These are phyloP conservation scores for Diaporthe sp. DNA, from an alignment of 2,329 filamentous ascomycete species.

Conservation along the genomic window DNA sequence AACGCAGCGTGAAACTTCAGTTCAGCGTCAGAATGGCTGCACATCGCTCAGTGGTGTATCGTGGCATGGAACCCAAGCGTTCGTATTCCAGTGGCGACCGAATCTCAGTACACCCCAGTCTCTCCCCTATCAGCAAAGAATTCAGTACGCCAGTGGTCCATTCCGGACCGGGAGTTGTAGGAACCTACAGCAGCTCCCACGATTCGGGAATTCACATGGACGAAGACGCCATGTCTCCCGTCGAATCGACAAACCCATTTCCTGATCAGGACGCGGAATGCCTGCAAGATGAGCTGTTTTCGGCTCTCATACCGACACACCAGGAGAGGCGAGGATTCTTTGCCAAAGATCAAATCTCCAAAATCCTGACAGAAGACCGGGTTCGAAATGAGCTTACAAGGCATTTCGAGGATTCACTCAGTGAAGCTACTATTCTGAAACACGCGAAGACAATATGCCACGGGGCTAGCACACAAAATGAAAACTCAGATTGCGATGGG, in stretches of 20 bases:
- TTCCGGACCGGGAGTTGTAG: no score
- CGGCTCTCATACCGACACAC: not conserved
- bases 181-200: not conserved
- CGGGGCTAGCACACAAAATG: not conserved
- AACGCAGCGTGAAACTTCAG: not conserved
- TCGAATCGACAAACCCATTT: not conserved
- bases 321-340: not conserved
- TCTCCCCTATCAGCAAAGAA: no score
- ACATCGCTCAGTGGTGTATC: not conserved
- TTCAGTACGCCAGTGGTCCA: no score
- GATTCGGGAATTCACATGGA: not conserved
- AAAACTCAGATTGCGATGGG: no score
- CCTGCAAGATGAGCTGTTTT: not conserved
- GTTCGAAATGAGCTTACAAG: not conserved
- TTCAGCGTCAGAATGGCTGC: not conserved
- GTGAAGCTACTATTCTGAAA: no score
- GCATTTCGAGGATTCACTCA: not conserved
- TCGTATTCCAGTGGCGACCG: not conserved
- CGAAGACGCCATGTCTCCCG: not conserved
- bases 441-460: not conserved
- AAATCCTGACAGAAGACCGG: not conserved
- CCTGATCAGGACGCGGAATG: not conserved
- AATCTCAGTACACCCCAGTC: no score
- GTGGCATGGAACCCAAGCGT: not conserved
- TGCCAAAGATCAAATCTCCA: not conserved